Evolutionary conservation across 1,284 basidiomycete species (phyloP), one percentile per base, ranked within the genome.

Genomic region (Naganishia albida): DNA sequence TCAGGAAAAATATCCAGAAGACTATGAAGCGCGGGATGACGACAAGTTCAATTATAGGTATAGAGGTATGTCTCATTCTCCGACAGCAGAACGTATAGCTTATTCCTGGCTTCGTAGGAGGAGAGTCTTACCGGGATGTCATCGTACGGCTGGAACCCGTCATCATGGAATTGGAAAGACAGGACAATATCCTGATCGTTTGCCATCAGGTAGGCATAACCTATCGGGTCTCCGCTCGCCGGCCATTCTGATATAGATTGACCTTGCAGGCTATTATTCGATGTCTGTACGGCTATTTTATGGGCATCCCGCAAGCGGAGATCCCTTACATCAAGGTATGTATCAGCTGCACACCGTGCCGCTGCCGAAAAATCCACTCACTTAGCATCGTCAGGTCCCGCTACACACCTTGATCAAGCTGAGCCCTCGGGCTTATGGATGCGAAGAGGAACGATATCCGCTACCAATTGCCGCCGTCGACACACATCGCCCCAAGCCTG

Each of bases 41-140:
- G 96, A 99, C 82, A 99, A 99, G 80, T 99, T 97, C 81, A 99
- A 99, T 81, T 99, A 99, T 77, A 87, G 96, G 26, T 98, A 98
- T 80, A 84, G 91, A 74, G 90, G 88, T 77, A 64, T 76, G 68
- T 16, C 23, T 8, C 34, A 7, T 6, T 18, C n/a, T n/a, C n/a
- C n/a, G n/a, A 28, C 46, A 7, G 25, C 20, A 48, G 10, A 20
- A 81, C 74, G 60, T 78, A 2, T 50, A 75, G 80, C 69, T 38
- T 72, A 59, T 48, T 7, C 16, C 20, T 15, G 23, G 80, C 73
- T 62, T 48, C 8, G 18, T 20, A 16, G 88, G 87, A 20, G 95
- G 96, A 62, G 96, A 97, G 77, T 94, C 92, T 4, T 97, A 97
- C 77, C 86, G 93, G 26, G 93, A 97, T 75, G 91, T 94, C 10